These are phyloP conservation scores for Diversispora epigaea DNA, from an alignment of 192 early-diverging fungal species.

Conservation along the genomic window DNA sequence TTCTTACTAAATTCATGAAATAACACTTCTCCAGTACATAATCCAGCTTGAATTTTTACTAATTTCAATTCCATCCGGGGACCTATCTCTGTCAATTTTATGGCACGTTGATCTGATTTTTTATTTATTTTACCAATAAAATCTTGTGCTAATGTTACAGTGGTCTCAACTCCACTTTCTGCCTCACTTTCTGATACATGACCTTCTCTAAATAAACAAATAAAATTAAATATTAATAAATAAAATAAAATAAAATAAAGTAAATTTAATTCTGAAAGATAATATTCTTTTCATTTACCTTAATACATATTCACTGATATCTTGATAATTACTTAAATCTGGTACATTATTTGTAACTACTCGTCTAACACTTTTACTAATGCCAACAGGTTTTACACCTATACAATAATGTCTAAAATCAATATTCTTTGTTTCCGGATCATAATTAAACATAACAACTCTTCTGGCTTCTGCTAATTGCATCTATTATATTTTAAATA, in stretches of 20 bases:
- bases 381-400: constrained; percentile 81
- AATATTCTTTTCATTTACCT: constrained; percentile 39
- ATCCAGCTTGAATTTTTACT: constrained; percentile 84
- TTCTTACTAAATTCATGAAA: constrained; percentile 80
- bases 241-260: background rate
- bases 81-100: constrained; percentile 85
- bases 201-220: constrained; percentile 54
- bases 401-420: constrained; percentile 95
- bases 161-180: constrained; percentile 87
- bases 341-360: constrained; percentile 76
- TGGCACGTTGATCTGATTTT: constrained; percentile 77
- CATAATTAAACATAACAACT: constrained; percentile 90
- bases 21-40: constrained; percentile 92
- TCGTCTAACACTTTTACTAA: constrained; percentile 87
- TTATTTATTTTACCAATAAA: constrained; percentile 75
- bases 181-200: constrained; percentile 88
- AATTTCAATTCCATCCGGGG: constrained; percentile 85
- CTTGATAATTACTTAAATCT: constrained; percentile 73
- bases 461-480: constrained; percentile 84
- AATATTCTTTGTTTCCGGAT: constrained; percentile 75
- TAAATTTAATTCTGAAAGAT: background rate
- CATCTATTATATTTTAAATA: constrained; percentile 57
- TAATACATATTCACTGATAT: constrained; percentile 92
- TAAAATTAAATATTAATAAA: background rate
- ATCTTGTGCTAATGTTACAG: constrained; percentile 80